These are phyloP conservation scores for Vigna unguiculata DNA, from an alignment of 306 rosid species.

Conservation along the genomic window DNA sequence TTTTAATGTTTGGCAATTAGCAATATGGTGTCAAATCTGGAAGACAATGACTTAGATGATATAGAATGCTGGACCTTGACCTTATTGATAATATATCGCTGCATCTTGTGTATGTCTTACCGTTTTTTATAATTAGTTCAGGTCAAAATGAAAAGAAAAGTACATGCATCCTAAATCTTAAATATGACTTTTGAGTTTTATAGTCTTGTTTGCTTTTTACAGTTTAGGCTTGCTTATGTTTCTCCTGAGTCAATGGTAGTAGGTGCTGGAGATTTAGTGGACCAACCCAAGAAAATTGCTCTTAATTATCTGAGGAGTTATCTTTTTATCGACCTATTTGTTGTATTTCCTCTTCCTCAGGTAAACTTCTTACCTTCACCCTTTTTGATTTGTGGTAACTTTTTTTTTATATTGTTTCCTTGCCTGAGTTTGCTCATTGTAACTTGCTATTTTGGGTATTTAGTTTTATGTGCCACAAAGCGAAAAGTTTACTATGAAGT, in stretches of 20 bases:
- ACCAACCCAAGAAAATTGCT: conserved; percentile 79
- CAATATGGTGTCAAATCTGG: background rate
- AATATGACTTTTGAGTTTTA: background rate
- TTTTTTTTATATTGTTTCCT: background rate
- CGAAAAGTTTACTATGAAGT: background rate
- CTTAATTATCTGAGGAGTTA: conserved; percentile 61
- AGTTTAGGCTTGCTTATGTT: conserved; percentile 94
- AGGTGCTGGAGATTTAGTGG: conserved; percentile 87
- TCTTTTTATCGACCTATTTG: conserved; percentile 65
- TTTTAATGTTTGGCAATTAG: background rate
- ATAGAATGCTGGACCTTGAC: background rate
- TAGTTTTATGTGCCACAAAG: background rate
- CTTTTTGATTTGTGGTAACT: background rate
- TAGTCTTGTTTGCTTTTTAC: conserved; percentile 46
- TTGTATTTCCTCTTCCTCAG: conserved; percentile 80
- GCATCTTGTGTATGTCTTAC: background rate
- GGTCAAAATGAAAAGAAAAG: background rate
- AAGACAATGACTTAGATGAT: background rate
- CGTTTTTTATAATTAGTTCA: background rate
- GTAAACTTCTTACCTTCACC: conserved; percentile 46
- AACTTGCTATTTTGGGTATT: background rate
- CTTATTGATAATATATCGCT: background rate
- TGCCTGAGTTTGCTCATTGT: conserved; percentile 4
- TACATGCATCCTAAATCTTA: background rate
- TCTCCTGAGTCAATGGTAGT: conserved; percentile 79